phyloP scores from a whole-genome alignment of 2,329 filamentous ascomycete genomes.

The Ustilaginoidea virens region DNA sequence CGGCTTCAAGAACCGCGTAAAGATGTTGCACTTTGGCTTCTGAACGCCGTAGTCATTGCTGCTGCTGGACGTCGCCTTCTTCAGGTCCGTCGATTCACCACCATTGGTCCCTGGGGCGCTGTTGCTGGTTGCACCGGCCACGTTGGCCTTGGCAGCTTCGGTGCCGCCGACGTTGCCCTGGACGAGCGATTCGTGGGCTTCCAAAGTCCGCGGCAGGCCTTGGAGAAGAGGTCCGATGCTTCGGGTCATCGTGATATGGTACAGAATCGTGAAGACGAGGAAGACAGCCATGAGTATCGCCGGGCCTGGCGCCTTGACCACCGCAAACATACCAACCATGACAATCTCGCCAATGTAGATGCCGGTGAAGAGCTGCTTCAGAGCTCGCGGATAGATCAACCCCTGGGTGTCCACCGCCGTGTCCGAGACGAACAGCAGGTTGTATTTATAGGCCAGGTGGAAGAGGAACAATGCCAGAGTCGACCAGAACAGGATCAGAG shows the following conservation, averaged over 20 bases:
- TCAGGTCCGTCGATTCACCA: conserved; percentile 7
- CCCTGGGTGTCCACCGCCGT: conserved; percentile 76
- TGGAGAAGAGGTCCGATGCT: conserved; percentile 58
- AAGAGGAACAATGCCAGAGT: conserved; percentile 62
- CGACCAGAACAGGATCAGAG: conserved; percentile 68
- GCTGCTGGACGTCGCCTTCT: conserved; percentile 3
- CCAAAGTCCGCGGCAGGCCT: conserved; percentile 50
- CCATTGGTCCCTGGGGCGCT: conserved; percentile 1
- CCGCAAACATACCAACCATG: conserved; percentile 66
- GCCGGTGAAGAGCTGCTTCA: conserved; percentile 74
- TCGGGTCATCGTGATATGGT: conserved; percentile 55
- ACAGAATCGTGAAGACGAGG: conserved; percentile 60
- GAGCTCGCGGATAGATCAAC: conserved; percentile 70
- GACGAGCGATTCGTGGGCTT: conserved; percentile 25
- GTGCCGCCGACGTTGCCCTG: conserved; percentile 13
- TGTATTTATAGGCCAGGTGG: conserved; percentile 78
- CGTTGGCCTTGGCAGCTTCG: conserved; percentile 11
- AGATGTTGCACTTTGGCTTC: conserved; percentile 36
- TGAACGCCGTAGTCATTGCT: conserved; percentile 10
- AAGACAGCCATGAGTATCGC: conserved; percentile 62
- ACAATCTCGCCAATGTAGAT: conserved; percentile 69
- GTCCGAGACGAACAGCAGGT: conserved; percentile 68
- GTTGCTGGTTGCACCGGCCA: conserved; percentile 4
- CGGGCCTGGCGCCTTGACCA: conserved; percentile 51
- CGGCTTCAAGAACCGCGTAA: conserved; percentile 54